phyloP scores from a whole-genome alignment of 2,329 filamentous ascomycete species.

The Penicillium psychrosexuale region DNA sequence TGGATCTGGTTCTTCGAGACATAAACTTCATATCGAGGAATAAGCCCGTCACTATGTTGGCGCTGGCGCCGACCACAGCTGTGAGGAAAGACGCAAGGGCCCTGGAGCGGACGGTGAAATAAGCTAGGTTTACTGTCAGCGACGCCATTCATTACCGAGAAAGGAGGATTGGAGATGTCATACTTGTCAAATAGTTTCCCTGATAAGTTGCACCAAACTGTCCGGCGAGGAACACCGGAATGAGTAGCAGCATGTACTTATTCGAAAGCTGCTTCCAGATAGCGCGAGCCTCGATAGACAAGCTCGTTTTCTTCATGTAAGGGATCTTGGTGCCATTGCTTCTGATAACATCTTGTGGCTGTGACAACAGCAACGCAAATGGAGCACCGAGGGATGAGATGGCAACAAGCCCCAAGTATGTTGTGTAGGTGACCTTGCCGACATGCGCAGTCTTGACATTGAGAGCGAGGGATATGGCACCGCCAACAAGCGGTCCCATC shows the following conservation, averaged over 20 bases:
- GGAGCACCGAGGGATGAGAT: constrained; percentile 49
- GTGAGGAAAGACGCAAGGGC: constrained; percentile 46
- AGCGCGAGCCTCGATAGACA: constrained; percentile 39
- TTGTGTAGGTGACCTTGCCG: constrained; percentile 49
- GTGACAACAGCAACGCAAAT: constrained; percentile 46
- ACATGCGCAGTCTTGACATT: constrained; percentile 45
- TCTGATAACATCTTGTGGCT: constrained; percentile 47
- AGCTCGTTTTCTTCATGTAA: constrained; percentile 21
- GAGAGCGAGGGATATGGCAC: constrained; percentile 51
- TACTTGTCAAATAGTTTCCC: constrained; percentile 51
- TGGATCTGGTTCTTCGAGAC: constrained; percentile 44
- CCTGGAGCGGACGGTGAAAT: constrained; percentile 52
- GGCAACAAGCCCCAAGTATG: constrained; percentile 32
- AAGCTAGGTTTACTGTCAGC: constrained; percentile 25
- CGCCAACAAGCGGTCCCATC: constrained; percentile 53
- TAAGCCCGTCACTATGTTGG: constrained; percentile 27
- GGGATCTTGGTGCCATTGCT: constrained; percentile 37
- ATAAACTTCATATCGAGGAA: constrained; percentile 41
- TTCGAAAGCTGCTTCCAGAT: constrained; percentile 42
- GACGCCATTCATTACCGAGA: background rate
- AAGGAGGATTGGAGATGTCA: background rate
- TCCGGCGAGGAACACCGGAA: constrained; percentile 51
- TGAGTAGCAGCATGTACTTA: constrained; percentile 49
- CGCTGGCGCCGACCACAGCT: constrained; percentile 47
- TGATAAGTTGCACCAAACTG: constrained; percentile 53